These are phyloP conservation scores for Ascoidea asiatica DNA, from an alignment of 805 yeast genomes.

Conservation along the genomic window DNA sequence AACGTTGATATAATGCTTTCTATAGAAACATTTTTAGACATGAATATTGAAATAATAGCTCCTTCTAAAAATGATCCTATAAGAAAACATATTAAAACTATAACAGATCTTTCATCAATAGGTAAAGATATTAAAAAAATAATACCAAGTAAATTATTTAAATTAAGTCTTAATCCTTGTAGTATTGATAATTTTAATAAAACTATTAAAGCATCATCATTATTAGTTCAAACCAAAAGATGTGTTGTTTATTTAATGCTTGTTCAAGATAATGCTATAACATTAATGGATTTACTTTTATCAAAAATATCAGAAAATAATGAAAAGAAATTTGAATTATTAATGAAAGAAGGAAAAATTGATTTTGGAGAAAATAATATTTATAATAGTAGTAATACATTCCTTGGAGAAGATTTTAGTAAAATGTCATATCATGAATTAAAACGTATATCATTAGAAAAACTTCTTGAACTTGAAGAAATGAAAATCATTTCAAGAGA, in stretches of 20 bases:
- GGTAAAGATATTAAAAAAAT: slow-evolving; percentile 22
- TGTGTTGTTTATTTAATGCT: slow-evolving; percentile 72
- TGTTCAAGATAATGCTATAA: slow-evolving; percentile 55
- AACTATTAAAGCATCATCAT: slow-evolving; percentile 43
- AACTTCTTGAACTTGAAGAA: slow-evolving; percentile 62
- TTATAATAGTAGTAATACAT: slow-evolving; percentile 28
- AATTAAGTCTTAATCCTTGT: slow-evolving; percentile 24
- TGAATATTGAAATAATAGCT: slow-evolving; percentile 28
- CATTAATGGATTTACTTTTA: slow-evolving; percentile 55
- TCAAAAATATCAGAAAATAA: slow-evolving; percentile 56
- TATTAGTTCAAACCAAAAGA: slow-evolving; percentile 68
- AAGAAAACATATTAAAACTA: slow-evolving; percentile 9
- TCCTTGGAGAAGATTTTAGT: slow-evolving; percentile 36
- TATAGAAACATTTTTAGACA: slow-evolving; percentile 27
- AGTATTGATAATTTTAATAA: slow-evolving; percentile 16
- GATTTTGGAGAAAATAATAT: slow-evolving; percentile 27
- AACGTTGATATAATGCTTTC: slow-evolving; percentile 30
- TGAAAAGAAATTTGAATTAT: slow-evolving; percentile 49
- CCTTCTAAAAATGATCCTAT: slow-evolving; percentile 35
- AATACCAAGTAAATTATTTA: slow-evolving; percentile 27
- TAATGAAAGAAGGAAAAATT: slow-evolving; percentile 33
- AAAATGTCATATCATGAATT: slow-evolving; percentile 52
- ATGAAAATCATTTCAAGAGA: slow-evolving; percentile 50
- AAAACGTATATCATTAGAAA: slow-evolving; percentile 63
- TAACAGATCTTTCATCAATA: slow-evolving; percentile 8